A percentile compares a stretch with the other conserved stretches of the same genome.
phyloP scores from a whole-genome alignment of 176 grass and related monocot species.

The Zea mays region Zm-B73-REFERENCE-NAM-5.0 NC_050099.1:99142501-99143000 shows the following conservation, averaged over 20 bases:
- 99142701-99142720: too few relatives aligned
- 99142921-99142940: not conserved
- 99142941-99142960: not conserved
- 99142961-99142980: not conserved
- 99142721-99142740: too few relatives aligned
- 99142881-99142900: not conserved
- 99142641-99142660: too few relatives aligned
- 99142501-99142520: not conserved
- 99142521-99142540: not conserved
- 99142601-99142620: too few relatives aligned
- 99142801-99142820: not conserved
- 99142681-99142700: too few relatives aligned
- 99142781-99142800: constrained; percentile 10
- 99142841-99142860: not conserved
- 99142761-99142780: not conserved
- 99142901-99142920: not conserved
- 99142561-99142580: too few relatives aligned
- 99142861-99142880: not conserved
- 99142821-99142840: not conserved
- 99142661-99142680: too few relatives aligned
- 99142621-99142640: too few relatives aligned
- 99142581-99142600: too few relatives aligned
- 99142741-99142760: too few relatives aligned
- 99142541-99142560: not conserved
- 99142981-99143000: constrained; percentile 50